Evolutionary conservation across 108 stramenopile species (phyloP).

Genomic region (Cyclotella baltica): DNA sequence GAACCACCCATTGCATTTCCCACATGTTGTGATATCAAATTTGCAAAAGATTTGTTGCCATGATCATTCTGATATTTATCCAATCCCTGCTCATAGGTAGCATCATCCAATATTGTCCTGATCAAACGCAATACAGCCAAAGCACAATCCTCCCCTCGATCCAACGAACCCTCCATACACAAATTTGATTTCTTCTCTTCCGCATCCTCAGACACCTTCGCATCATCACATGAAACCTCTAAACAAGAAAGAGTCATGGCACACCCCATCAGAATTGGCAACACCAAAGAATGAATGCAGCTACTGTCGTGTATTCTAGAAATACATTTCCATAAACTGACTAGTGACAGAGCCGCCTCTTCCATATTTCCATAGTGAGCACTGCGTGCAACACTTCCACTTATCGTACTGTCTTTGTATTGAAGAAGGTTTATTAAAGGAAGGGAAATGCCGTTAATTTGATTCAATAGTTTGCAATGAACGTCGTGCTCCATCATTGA

Average conservation of each 20-base stretch:
- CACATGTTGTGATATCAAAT: constrained; percentile 22
- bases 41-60: neutral
- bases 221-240: constrained; percentile 5
- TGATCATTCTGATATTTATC: neutral
- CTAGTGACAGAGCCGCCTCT: constrained; percentile 15
- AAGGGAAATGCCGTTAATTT: constrained; percentile 14
- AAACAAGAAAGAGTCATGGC: constrained; percentile 38
- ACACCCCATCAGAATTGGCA: constrained; percentile 37
- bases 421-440: constrained; percentile 26
- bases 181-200: constrained; percentile 1
- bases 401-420: neutral
- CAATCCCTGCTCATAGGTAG: neutral
- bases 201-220: neutral
- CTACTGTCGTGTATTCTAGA: neutral
- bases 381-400: constrained; percentile 13
- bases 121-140: constrained; percentile 30
- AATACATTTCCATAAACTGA: neutral
- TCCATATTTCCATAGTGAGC: constrained; percentile 22
- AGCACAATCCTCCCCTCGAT: constrained; percentile 53
- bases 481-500: neutral
- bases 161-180: constrained; percentile 11
- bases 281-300: constrained; percentile 5
- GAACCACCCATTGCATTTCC: constrained; percentile 50
- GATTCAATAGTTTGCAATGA: neutral
- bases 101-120: constrained; percentile 27